A percentile compares a stretch with the other conserved stretches of the same genome.
These are phyloP conservation scores for Neurospora intermedia DNA, from an alignment of 495 filamentous ascomycete species.

Conservation along the genomic window DNA sequence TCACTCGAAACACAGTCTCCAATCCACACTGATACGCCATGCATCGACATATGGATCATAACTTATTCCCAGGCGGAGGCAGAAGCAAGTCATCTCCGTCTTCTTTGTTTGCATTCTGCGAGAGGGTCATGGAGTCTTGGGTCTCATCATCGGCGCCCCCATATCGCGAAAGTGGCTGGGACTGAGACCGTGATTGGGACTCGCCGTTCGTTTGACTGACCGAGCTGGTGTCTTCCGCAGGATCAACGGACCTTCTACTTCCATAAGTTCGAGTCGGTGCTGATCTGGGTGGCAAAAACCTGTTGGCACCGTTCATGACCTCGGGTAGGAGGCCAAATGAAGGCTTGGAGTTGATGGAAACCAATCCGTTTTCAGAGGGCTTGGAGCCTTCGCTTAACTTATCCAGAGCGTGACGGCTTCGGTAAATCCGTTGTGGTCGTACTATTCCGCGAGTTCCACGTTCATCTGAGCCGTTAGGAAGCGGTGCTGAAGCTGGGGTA, in stretches of 20 bases:
- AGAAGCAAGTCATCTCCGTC: not conserved
- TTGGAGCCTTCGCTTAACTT: not conserved
- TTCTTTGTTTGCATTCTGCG: not conserved
- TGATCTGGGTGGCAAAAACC: not conserved
- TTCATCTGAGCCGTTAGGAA: not conserved
- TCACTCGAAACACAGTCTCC: not conserved
- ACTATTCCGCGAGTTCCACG: not conserved
- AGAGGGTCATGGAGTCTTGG: conserved; percentile 6
- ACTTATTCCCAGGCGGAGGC: not conserved
- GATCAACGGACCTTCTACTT: not conserved
- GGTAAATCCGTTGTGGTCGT: not conserved
- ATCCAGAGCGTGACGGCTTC: not conserved
- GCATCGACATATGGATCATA: not conserved
- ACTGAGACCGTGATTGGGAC: conserved; percentile 4
- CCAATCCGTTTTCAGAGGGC: not conserved
- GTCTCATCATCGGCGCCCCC: conserved; percentile 1
- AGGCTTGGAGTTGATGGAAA: not conserved
- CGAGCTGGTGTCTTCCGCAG: not conserved
- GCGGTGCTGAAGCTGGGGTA: not conserved
- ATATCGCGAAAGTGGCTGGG: not conserved
- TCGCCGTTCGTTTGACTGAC: not conserved
- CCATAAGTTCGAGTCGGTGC: not conserved
- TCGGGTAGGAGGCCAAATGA: not conserved
- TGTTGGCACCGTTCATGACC: not conserved
- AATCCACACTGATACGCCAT: not conserved